A percentile compares a stretch with the other conserved stretches of the same genome.
phyloP scores from a whole-genome alignment of 2,329 filamentous ascomycete genomes.

The Xylariomycetidae sp. region DNA sequence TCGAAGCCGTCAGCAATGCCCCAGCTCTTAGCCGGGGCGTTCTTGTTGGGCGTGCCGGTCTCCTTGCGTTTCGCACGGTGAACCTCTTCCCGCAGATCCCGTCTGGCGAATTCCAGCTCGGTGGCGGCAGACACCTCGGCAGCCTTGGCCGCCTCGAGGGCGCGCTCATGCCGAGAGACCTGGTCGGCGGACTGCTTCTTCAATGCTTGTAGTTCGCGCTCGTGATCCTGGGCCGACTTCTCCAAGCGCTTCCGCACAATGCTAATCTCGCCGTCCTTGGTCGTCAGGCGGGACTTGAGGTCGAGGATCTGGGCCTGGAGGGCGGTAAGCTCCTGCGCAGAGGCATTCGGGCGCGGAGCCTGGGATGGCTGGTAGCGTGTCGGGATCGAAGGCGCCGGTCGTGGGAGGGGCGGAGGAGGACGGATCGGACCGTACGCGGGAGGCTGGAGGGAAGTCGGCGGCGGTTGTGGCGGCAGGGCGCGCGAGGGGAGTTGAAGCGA shows the following conservation, averaged over 20 bases:
- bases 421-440: conserved; percentile 36
- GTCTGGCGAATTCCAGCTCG: conserved; percentile 65
- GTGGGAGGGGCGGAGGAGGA: conserved; percentile 28
- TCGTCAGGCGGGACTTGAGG: conserved; percentile 50
- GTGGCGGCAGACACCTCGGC: conserved; percentile 61
- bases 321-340: conserved; percentile 34
- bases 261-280: conserved; percentile 64
- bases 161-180: conserved; percentile 54
- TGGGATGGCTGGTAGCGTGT: conserved; percentile 31
- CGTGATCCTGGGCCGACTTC: conserved; percentile 54
- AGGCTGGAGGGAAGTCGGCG: conserved; percentile 13
- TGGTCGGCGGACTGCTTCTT: conserved; percentile 61
- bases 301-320: conserved; percentile 47
- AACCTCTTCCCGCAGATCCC: conserved; percentile 60
- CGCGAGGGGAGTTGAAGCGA: conserved; percentile 39
- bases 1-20: conserved; percentile 72
- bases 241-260: conserved; percentile 69
- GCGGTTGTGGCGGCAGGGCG: conserved; percentile 17
- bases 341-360: conserved; percentile 15
- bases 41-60: conserved; percentile 54
- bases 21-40: conserved; percentile 44
- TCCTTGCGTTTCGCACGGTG: conserved; percentile 42
- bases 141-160: conserved; percentile 58
- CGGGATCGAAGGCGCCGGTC: conserved; percentile 22
- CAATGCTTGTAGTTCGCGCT: conserved; percentile 54